phyloP scores from a whole-genome alignment of 2,329 filamentous ascomycete species.

The Kalmusia sp. region DNA sequence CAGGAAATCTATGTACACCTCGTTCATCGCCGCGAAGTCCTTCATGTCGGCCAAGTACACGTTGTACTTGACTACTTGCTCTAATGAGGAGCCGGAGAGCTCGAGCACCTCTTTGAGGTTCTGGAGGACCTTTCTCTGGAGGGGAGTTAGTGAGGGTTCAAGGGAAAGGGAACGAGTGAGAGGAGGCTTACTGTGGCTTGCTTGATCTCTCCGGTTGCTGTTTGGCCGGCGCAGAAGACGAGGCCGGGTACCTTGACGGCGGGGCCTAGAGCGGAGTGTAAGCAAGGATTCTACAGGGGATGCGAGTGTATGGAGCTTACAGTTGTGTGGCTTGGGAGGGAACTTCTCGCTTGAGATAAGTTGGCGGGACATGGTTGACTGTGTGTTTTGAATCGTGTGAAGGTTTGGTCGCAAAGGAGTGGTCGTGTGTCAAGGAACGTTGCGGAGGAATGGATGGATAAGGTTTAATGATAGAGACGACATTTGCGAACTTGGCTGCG shows the following conservation, averaged over 20 bases:
- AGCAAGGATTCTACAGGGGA: not conserved
- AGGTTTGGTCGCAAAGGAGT: not conserved
- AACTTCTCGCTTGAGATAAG: slow-evolving; percentile 34
- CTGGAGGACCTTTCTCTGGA: slow-evolving; percentile 26
- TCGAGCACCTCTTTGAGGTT: slow-evolving; percentile 31
- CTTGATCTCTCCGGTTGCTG: slow-evolving; percentile 33
- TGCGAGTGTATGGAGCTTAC: slow-evolving; percentile 7
- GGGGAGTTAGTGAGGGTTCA: not conserved
- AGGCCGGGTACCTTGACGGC: slow-evolving; percentile 30
- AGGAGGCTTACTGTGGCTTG: slow-evolving; percentile 24
- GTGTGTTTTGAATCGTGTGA: not conserved
- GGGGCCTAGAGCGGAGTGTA: slow-evolving; percentile 12
- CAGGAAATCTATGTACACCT: slow-evolving; percentile 36
- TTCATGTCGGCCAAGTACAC: slow-evolving; percentile 38
- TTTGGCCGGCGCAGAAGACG: slow-evolving; percentile 32
- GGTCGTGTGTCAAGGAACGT: not conserved
- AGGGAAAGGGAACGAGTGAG: not conserved
- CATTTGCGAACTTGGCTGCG: not conserved
- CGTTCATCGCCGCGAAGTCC: slow-evolving; percentile 39
- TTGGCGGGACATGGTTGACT: slow-evolving; percentile 25
- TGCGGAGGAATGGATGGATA: not conserved
- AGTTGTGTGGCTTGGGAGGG: slow-evolving; percentile 32
- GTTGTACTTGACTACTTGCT: slow-evolving; percentile 41
- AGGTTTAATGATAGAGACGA: not conserved
- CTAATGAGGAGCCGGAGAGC: slow-evolving; percentile 32